Evolutionary conservation across 495 filamentous ascomycete species (phyloP).

Genomic region (Aspergillus bridgeri): DNA sequence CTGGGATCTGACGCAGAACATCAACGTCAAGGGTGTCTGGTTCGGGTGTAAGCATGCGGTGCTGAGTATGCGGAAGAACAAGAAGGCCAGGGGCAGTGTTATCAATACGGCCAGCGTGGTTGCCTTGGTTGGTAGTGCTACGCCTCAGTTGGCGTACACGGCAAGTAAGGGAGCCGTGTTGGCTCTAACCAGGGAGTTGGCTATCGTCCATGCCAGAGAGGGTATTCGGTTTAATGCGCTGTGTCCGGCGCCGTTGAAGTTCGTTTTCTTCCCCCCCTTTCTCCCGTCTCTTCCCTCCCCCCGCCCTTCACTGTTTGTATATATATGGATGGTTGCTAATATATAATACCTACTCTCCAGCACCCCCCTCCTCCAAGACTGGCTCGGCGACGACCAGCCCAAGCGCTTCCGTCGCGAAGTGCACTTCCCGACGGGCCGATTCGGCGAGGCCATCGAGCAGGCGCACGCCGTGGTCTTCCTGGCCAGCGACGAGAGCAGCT

Average conservation of each 20-base stretch:
- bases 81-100: constrained; percentile 75
- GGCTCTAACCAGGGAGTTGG: constrained; percentile 76
- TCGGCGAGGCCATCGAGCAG: constrained; percentile 94
- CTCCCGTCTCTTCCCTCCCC: neutral
- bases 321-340: neutral
- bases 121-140: constrained; percentile 84
- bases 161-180: constrained; percentile 93
- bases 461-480: constrained; percentile 92
- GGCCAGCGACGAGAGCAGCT: constrained; percentile 90
- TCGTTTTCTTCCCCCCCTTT: constrained; percentile 17
- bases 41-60: constrained; percentile 93
- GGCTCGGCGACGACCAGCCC: constrained; percentile 82
- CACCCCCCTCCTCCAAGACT: constrained; percentile 82
- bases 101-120: constrained; percentile 97
- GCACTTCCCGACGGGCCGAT: constrained; percentile 89
- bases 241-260: constrained; percentile 91
- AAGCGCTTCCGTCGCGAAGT: constrained; percentile 87
- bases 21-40: constrained; percentile 99
- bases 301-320: no score
- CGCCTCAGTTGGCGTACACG: constrained; percentile 93
- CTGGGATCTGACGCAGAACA: constrained; percentile 90
- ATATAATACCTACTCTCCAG: constrained; percentile 26
- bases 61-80: constrained; percentile 70
- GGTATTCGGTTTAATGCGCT: constrained; percentile 85
- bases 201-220: constrained; percentile 81